phyloP scores from a whole-genome alignment of 805 yeast genomes.

The Hanseniaspora vineae region DNA sequence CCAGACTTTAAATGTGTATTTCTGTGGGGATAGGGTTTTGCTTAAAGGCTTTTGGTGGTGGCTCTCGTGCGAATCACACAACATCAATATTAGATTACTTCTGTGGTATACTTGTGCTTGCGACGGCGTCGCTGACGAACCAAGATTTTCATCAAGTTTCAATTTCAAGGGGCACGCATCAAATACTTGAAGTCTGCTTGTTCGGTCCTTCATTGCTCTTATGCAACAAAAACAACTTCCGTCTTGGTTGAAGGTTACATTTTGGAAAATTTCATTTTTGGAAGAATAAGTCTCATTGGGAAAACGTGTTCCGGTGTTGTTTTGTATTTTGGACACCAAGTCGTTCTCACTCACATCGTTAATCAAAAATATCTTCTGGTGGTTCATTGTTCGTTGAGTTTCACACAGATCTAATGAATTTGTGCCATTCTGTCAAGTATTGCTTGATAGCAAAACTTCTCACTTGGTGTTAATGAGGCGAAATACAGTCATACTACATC shows the following conservation, averaged over 20 bases:
- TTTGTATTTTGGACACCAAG: neutral
- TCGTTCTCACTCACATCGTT: neutral
- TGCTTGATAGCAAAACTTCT: no score
- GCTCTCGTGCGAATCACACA: neutral
- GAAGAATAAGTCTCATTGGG: neutral
- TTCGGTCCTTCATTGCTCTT: neutral
- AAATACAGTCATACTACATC: no score
- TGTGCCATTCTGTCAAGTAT: no score
- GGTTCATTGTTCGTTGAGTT: neutral
- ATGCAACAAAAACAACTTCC: neutral
- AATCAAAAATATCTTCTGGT: neutral
- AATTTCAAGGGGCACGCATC: neutral
- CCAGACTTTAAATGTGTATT: neutral
- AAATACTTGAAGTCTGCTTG: neutral
- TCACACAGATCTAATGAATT: no score
- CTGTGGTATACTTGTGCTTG: neutral
- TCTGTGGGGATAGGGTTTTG: no score
- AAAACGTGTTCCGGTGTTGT: neutral
- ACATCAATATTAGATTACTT: neutral
- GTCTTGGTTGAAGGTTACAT: neutral
- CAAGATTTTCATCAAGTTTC: neutral
- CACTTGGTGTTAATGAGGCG: no score
- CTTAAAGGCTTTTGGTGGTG: neutral
- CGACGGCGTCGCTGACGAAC: neutral
- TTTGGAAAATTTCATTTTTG: neutral